phyloP scores from a whole-genome alignment of 192 early-diverging fungal genomes.

The Podila epigama region DNA sequence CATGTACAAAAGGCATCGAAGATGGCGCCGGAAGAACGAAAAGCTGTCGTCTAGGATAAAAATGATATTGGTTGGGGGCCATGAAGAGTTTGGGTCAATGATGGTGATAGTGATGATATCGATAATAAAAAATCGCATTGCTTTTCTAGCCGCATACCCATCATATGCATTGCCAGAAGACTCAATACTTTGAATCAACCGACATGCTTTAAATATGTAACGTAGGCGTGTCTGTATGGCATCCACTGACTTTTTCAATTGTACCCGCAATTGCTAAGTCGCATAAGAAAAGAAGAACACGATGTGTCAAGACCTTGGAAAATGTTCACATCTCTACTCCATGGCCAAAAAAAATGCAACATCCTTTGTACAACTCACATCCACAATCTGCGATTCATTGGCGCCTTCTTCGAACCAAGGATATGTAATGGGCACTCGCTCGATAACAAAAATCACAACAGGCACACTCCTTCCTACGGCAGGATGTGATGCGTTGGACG shows the following conservation, averaged over 20 bases:
- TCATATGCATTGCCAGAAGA: conserved; percentile 19
- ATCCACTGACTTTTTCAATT: conserved; percentile 39
- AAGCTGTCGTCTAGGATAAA: conserved; percentile 22
- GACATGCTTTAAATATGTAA: conserved; percentile 33
- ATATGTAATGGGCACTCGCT: conserved; percentile 11
- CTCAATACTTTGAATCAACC: conserved; percentile 32
- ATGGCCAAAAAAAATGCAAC: neutral
- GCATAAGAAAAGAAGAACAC: neutral
- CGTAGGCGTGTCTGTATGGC: conserved; percentile 29
- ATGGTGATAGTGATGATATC: too few species aligned
- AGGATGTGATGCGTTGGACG: conserved; percentile 14
- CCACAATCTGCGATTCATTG: conserved; percentile 22
- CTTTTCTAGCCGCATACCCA: neutral
- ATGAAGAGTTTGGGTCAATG: too few species aligned
- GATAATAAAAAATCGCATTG: too few species aligned
- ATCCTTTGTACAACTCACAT: neutral
- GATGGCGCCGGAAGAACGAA: conserved; percentile 43
- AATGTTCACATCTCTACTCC: neutral
- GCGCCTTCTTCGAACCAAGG: conserved; percentile 33
- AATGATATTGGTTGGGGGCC: too few species aligned
- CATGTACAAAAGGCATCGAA: conserved; percentile 39
- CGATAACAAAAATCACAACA: conserved; percentile 39
- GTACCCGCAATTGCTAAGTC: conserved; percentile 22
- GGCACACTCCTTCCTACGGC: conserved; percentile 34
- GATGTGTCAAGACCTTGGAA: neutral